Conservation (phyloP, 148 eudicot species). For the Cornus suecica region DNA sequence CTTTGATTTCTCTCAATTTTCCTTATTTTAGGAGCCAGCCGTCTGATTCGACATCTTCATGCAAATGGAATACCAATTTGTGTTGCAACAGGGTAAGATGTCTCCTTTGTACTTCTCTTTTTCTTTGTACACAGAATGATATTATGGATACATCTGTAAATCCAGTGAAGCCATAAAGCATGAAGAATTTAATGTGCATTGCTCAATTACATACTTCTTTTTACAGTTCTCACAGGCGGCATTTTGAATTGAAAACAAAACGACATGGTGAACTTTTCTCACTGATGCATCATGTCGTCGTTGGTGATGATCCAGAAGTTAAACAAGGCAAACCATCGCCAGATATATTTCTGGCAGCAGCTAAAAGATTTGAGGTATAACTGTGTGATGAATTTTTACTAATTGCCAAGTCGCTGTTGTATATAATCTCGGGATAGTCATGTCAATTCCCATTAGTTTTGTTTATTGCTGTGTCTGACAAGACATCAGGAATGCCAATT, state of each 20-base stretch:
- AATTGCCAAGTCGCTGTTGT: background rate
- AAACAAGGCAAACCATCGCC: conserved; percentile 96
- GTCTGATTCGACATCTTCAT: conserved; percentile 79
- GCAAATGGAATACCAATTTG: conserved; percentile 70
- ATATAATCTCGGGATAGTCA: background rate
- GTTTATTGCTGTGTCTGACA: background rate
- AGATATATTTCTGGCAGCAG: conserved; percentile 81
- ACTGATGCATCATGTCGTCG: conserved; percentile 92
- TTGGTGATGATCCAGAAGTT: conserved; percentile 97
- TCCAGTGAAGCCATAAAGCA: conserved; percentile 1
- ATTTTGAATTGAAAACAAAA: conserved; percentile 83
- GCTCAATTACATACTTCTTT: conserved; percentile 13
- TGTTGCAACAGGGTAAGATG: conserved; percentile 80
- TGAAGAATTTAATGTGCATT: conserved; percentile 11
- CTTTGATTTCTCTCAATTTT: background rate
- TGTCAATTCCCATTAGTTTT: background rate
- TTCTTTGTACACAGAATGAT: background rate
- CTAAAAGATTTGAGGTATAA: conserved; percentile 87
- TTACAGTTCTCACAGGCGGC: conserved; percentile 68
- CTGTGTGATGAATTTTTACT: background rate
- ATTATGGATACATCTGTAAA: background rate
- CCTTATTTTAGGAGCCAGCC: conserved; percentile 56
- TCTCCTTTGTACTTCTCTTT: background rate
- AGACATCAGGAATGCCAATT: background rate
- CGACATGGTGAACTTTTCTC: conserved; percentile 73